phyloP scores from a whole-genome alignment of 2,329 filamentous ascomycete genomes.

The Aaosphaeria arxii region DNA sequence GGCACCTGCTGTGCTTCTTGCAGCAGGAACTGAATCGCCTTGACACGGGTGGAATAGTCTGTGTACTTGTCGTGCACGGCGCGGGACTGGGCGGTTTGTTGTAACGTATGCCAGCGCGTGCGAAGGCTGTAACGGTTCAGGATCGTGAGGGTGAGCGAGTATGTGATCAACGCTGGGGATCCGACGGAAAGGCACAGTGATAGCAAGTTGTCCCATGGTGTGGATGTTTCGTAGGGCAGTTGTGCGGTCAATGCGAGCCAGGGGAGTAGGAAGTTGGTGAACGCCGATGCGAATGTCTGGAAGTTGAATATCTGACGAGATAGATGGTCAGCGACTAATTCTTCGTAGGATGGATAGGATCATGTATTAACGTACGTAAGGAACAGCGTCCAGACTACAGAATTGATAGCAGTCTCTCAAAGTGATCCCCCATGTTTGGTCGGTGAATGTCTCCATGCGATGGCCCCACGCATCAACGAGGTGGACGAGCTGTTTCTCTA shows the following conservation, averaged over 20 bases:
- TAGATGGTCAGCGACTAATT: too few relatives aligned
- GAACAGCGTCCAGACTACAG: conserved; percentile 3
- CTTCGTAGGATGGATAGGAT: too few relatives aligned
- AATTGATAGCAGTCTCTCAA: conserved; percentile 11
- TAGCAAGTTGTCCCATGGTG: conserved; percentile 14
- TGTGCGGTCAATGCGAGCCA: conserved; percentile 18
- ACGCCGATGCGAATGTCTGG: conserved; percentile 10
- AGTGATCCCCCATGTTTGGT: conserved; percentile 9
- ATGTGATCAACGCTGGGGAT: conserved; percentile 18
- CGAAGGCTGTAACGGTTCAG: conserved; percentile 14
- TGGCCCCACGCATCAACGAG: background rate
- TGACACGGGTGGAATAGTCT: conserved; percentile 6
- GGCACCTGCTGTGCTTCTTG: conserved; percentile 20
- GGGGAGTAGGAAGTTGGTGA: conserved; percentile 18
- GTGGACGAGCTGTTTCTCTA: background rate
- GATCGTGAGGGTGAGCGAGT: conserved; percentile 17
- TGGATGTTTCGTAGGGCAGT: conserved; percentile 17
- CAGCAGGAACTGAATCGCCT: conserved; percentile 11
- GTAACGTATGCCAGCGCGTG: conserved; percentile 9
- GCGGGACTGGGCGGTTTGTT: conserved; percentile 5
- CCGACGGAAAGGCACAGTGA: conserved; percentile 15
- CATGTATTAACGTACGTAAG: conserved; percentile 4
- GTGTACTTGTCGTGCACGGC: conserved; percentile 7
- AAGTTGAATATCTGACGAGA: conserved; percentile 12
- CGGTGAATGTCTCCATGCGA: conserved; percentile 3